Conservation (phyloP, 2,329 filamentous ascomycete species). For the Trichoderma brevicompactum region DNA sequence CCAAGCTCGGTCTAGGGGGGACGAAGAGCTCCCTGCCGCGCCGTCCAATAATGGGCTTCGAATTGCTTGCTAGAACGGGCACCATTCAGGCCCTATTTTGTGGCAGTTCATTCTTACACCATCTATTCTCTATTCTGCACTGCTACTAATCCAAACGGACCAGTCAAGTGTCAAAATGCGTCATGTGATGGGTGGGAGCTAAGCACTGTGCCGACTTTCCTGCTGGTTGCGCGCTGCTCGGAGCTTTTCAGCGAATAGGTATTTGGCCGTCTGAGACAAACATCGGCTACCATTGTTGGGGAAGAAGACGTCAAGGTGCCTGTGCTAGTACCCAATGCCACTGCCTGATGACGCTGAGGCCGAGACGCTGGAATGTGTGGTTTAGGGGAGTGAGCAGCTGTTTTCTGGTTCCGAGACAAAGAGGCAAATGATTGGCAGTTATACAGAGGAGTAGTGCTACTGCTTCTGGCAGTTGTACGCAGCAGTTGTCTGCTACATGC, state of each 20-base stretch:
- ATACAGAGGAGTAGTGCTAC: too few relatives aligned
- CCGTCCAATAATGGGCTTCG: too few relatives aligned
- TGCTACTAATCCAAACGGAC: neutral
- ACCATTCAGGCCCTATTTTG: too few relatives aligned
- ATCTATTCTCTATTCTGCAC: neutral
- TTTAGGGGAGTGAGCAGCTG: neutral
- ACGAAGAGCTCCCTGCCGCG: too few relatives aligned
- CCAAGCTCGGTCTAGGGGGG: too few relatives aligned
- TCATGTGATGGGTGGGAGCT: constrained; percentile 25
- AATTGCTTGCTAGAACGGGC: too few relatives aligned
- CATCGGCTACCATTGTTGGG: constrained; percentile 8
- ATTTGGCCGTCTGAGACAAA: constrained; percentile 10
- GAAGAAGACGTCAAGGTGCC: constrained; percentile 11
- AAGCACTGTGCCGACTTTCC: neutral
- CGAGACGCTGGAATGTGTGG: neutral
- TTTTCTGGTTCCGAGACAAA: neutral
- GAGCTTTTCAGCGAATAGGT: constrained; percentile 27
- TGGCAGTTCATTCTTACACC: neutral
- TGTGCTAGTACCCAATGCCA: constrained; percentile 21
- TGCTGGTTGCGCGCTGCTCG: neutral
- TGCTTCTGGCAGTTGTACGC: too few relatives aligned
- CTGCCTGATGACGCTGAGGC: constrained; percentile 7
- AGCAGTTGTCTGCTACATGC: too few relatives aligned
- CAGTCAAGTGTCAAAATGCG: constrained; percentile 2
- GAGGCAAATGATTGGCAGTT: neutral